A percentile compares a stretch with the other conserved stretches of the same genome.
Evolutionary conservation across 495 filamentous ascomycete species (phyloP).

Genomic region (Neurospora sp.): DNA sequence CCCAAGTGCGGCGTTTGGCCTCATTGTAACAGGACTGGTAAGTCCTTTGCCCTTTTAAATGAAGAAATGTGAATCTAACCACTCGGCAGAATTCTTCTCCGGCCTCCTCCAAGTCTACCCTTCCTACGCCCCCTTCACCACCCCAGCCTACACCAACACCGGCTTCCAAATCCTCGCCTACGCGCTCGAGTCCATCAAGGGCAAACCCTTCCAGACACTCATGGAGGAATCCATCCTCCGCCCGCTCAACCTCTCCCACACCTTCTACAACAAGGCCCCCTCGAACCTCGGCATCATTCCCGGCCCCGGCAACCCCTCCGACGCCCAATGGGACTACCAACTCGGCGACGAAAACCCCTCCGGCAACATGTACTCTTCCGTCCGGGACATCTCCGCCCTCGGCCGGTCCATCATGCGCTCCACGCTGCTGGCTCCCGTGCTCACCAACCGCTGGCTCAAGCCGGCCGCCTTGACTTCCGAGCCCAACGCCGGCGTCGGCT

Average conservation of each 20-base stretch:
- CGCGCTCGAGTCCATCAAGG: slow-evolving; percentile 44
- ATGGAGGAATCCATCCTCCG: slow-evolving; percentile 34
- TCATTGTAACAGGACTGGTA: slow-evolving; percentile 27
- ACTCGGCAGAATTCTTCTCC: slow-evolving; percentile 40
- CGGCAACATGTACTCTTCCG: slow-evolving; percentile 48
- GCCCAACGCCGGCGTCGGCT: slow-evolving; percentile 35
- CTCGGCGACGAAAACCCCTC: slow-evolving; percentile 34
- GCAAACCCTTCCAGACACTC: slow-evolving; percentile 32
- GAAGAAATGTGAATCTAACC: not conserved
- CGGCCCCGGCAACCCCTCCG: slow-evolving; percentile 6
- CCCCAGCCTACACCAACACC: slow-evolving; percentile 48
- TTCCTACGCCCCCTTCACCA: slow-evolving; percentile 35
- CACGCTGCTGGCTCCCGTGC: slow-evolving; percentile 30
- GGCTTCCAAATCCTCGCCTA: slow-evolving; percentile 44
- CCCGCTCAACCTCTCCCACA: slow-evolving; percentile 35
- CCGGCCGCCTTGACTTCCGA: slow-evolving; percentile 40
- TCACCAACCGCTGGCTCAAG: slow-evolving; percentile 50
- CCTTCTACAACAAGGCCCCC: slow-evolving; percentile 26
- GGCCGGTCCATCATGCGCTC: slow-evolving; percentile 46
- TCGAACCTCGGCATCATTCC: slow-evolving; percentile 25
- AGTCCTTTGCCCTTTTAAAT: not conserved
- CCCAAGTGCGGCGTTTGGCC: slow-evolving; percentile 29
- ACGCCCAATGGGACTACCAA: slow-evolving; percentile 26
- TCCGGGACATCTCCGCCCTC: slow-evolving; percentile 39
- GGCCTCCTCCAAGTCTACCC: slow-evolving; percentile 39